Conservation (phyloP, 306 rosid genomes). For the Quercus wislizeni region DNA sequence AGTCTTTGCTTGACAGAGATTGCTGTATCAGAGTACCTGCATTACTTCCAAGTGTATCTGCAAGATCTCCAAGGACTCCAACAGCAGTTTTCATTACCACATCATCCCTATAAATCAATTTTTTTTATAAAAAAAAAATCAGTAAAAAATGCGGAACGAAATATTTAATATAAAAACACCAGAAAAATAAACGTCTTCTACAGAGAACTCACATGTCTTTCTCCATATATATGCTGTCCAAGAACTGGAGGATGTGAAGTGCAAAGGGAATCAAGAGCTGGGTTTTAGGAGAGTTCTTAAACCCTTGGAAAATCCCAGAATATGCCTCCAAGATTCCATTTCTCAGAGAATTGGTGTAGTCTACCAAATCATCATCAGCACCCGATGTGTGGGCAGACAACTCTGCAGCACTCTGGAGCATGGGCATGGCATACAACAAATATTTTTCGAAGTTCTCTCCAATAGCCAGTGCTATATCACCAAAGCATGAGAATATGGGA, state of each 20-base stretch:
- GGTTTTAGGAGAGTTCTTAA: constrained; percentile 75
- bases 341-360: constrained; percentile 79
- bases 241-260: constrained; percentile 77
- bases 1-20: constrained; percentile 81
- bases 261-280: constrained; percentile 86
- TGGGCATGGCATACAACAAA: constrained; percentile 87
- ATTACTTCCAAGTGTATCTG: constrained; percentile 87
- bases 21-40: constrained; percentile 92
- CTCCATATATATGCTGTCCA: constrained; percentile 83
- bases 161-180: neutral
- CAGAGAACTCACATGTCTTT: constrained; percentile 75
- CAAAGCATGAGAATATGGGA: constrained; percentile 84
- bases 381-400: constrained; percentile 65
- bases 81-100: constrained; percentile 92
- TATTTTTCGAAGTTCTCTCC: constrained; percentile 85
- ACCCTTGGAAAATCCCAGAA: constrained; percentile 93
- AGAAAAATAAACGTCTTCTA: neutral
- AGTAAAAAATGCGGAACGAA: constrained; percentile 1
- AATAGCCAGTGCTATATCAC: constrained; percentile 86
- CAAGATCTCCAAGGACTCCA: constrained; percentile 92
- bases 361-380: constrained; percentile 78
- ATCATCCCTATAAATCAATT: constrained; percentile 62
- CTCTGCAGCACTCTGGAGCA: constrained; percentile 85
- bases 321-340: constrained; percentile 94
- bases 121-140: neutral